These are phyloP conservation scores for Setaria viridis DNA, from an alignment of 202 grass and related monocot species.

Conservation along the genomic window DNA sequence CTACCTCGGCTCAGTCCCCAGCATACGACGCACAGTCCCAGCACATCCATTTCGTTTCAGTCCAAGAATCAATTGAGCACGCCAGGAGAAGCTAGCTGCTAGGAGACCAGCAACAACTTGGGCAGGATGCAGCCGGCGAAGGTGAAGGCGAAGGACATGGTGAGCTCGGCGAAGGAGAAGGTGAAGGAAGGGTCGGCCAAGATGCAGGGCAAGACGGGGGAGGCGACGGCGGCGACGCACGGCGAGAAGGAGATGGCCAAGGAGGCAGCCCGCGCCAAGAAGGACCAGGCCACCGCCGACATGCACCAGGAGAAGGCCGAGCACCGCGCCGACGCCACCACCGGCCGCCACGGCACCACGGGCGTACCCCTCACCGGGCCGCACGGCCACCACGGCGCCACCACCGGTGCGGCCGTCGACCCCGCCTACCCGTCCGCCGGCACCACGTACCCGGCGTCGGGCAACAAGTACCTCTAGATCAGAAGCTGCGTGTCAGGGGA, in stretches of 20 bases:
- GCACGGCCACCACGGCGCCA: constrained; percentile 33
- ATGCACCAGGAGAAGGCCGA: constrained; percentile 79
- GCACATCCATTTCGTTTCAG: neutral
- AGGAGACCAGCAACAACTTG: too few species aligned
- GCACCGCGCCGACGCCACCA: constrained; percentile 61
- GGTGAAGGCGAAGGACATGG: constrained; percentile 82
- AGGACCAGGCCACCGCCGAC: constrained; percentile 68
- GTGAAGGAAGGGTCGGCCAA: constrained; percentile 63
- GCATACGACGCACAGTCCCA: neutral
- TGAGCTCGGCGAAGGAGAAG: constrained; percentile 77
- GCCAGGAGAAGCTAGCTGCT: too few species aligned
- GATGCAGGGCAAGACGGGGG: constrained; percentile 65
- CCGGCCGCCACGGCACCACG: constrained; percentile 45
- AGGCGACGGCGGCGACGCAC: constrained; percentile 69
- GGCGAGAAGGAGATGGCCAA: constrained; percentile 67
- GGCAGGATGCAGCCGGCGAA: constrained; percentile 70
- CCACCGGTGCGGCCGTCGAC: constrained; percentile 13
- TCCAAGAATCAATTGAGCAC: neutral
- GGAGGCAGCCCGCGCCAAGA: constrained; percentile 60
- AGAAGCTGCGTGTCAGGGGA: neutral
- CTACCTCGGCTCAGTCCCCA: too few species aligned
- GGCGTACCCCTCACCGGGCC: constrained; percentile 63
- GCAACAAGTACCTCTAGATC: constrained; percentile 69
- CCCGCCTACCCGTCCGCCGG: constrained; percentile 48
- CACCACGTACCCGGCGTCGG: constrained; percentile 40